Base-by-base conservation (phyloP, 768 basidiomycete species). In the Erythrobasidium yunnanense region DNA sequence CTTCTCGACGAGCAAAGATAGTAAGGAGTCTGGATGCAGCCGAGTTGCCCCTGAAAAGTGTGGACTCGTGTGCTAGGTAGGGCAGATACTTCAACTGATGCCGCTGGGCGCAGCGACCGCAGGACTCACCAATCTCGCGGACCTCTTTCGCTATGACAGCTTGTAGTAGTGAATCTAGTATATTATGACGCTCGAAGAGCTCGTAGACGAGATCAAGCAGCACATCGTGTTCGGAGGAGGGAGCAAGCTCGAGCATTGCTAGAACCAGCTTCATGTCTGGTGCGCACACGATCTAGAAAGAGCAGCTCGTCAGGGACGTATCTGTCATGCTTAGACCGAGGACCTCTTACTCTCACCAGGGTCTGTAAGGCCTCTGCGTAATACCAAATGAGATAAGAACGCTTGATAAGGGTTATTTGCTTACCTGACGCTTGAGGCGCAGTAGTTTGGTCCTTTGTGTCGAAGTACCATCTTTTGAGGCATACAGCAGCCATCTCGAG, bases 91-190 rank as follows among this genome's bases (percentile, higher is more conserved):
- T n/a, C n/a, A n/a, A n/a, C n/a, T n/a, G n/a, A n/a, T n/a, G n/a
- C n/a, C n/a, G n/a, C n/a, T n/a, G n/a, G n/a, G n/a, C n/a, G n/a
- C n/a, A n/a, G n/a, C n/a, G n/a, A n/a, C n/a, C n/a, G n/a, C n/a
- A n/a, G n/a, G n/a, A 18, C 75, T 70, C 72, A 90, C 91, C 83
- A 34, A 88, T 88, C 51, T 81, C 80, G 13, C 83, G 78, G 38
- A 96, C 83, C 76, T 96, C 92, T 55, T 85, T 81, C 72, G 90
- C 87, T 66, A 95, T 85, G 81, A 93, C 83, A 17, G 82, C 80
- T 74, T 88, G 88, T 73, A 93, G 80, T 47, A 96, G 78, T 18
- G 77, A 79, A 76, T 90, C 81, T 27, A 92, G 76, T 2, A 84
- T 82, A 11, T 83, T 79, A 11, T 86, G 82, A 5, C 85, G 85